Percentiles rank a stretch among this genome's conserved stretches.
Evolutionary conservation across 2,329 filamentous ascomycete species (phyloP).

Genomic region (Xylariales sp.): DNA sequence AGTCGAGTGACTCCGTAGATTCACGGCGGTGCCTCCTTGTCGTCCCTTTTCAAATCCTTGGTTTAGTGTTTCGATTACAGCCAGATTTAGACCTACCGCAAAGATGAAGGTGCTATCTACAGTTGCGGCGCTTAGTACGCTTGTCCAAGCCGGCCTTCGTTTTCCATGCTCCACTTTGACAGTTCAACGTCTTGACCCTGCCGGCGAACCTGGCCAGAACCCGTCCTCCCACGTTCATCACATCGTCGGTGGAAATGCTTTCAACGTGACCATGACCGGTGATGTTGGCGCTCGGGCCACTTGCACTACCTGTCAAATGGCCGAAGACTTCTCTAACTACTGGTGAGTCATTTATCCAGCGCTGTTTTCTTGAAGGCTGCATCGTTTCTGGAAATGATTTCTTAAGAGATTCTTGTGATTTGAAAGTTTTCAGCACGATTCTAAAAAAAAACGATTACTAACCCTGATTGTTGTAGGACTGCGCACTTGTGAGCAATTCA

Average conservation of each 20-base stretch:
- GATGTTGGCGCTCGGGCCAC: conserved; percentile 34
- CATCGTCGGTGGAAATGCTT: conserved; percentile 39
- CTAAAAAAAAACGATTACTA: not conserved
- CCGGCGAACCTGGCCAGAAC: conserved; percentile 32
- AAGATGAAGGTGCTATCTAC: conserved; percentile 32
- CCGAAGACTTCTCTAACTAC: conserved; percentile 46
- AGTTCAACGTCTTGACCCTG: conserved; percentile 37
- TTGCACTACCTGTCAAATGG: conserved; percentile 45
- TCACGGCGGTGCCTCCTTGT: not conserved
- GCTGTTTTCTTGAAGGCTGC: too few relatives aligned
- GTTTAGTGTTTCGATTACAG: not conserved
- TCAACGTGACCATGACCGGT: conserved; percentile 37
- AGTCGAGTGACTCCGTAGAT: not conserved
- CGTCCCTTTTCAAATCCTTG: not conserved
- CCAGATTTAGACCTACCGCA: not conserved
- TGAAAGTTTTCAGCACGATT: not conserved
- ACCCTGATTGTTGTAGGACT: not conserved
- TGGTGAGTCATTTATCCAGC: conserved; percentile 18
- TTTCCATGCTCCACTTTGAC: conserved; percentile 38
- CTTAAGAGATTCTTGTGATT: not conserved
- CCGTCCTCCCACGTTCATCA: conserved; percentile 38
- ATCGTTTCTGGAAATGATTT: too few relatives aligned
- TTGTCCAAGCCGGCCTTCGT: conserved; percentile 36
- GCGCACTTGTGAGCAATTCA: too few relatives aligned
- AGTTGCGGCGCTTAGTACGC: conserved; percentile 9